phyloP scores from a whole-genome alignment of 352 stramenopile species.

The Pythium diclinum region DNA sequence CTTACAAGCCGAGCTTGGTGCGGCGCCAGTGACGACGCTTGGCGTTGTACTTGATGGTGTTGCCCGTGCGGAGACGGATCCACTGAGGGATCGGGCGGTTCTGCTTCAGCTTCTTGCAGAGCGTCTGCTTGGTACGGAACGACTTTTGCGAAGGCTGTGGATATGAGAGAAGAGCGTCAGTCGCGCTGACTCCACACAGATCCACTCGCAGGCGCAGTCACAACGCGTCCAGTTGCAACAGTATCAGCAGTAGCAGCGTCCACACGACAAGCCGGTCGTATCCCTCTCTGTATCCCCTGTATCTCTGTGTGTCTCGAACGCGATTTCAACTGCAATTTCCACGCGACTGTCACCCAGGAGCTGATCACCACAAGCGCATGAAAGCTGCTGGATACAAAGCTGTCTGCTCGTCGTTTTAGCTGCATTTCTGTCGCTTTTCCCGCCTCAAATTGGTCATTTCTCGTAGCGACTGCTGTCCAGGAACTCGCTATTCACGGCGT shows the following conservation, averaged over 20 bases:
- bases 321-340: background rate
- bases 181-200: conserved; percentile 2
- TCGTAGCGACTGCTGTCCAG: background rate
- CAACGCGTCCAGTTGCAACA: too few relatives aligned
- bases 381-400: too few relatives aligned
- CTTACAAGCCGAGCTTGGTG: conserved; percentile 99
- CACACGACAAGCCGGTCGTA: background rate
- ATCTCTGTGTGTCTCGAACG: background rate
- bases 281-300: background rate
- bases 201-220: background rate
- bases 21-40: conserved; percentile 99
- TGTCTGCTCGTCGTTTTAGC: background rate
- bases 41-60: conserved; percentile 99
- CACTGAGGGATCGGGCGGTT: conserved; percentile 99
- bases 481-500: background rate
- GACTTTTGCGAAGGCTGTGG: conserved; percentile 98
- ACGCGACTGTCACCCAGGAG: background rate
- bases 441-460: background rate
- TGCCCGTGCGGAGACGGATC: conserved; percentile 99
- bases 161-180: conserved; percentile 2
- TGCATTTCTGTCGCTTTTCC: background rate
- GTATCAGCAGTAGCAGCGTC: background rate
- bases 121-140: conserved; percentile 99
- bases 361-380: background rate
- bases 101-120: conserved; percentile 99